Base-by-base conservation (phyloP, 208 protist species). In the Crithidia sp. region DNA sequence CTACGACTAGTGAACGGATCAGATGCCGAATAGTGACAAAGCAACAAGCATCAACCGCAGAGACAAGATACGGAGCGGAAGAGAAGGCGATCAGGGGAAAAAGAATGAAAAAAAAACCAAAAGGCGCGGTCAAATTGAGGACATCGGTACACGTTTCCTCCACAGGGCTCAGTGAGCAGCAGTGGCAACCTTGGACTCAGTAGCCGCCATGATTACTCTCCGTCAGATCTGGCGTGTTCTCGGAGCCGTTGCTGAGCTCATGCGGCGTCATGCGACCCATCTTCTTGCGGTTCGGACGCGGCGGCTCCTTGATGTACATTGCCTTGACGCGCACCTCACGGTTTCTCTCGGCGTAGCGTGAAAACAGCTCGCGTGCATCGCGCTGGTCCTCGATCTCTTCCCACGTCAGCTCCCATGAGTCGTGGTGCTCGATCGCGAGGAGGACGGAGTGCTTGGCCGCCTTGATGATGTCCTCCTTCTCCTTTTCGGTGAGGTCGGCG, bases 231-330 rank as follows among this genome's bases (percentile, higher is more conserved):
- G 92, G 88, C 19, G 82, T 70, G 63, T 93, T 85, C 67, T 91
- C 85, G 36, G 77, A 84, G 52, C 90, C 87, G 70, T 91, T 81
- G 45, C 85, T 45, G 45, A 92, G 77, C 58, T 95, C 92, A 28
- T 91, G 79, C 9, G 92, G 88, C 54, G 88, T 94, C 67, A 83
- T 81, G 60, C 86, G 85, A 10, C 87, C 79, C 84, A 88, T 88
- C 41, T 86, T 79, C 76, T 92, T 94, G 41, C 86, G 77, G 67
- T 80, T 97, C 7, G 90, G 90, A 41, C 92, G 81, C 39, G 90
- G 90, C n/a, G 90, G 92, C 65, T 97, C 89, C 76, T 94, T 95
- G 73, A 96, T 95, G 77, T 95, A 97, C 86, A 93, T 93, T 28
- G 88, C 89, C 71, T 95, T 94, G 0, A 79, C 82, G 17, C 92